Base-by-base conservation (phyloP, 768 basidiomycete species). In the Goffeauzyma gilvescens region DNA sequence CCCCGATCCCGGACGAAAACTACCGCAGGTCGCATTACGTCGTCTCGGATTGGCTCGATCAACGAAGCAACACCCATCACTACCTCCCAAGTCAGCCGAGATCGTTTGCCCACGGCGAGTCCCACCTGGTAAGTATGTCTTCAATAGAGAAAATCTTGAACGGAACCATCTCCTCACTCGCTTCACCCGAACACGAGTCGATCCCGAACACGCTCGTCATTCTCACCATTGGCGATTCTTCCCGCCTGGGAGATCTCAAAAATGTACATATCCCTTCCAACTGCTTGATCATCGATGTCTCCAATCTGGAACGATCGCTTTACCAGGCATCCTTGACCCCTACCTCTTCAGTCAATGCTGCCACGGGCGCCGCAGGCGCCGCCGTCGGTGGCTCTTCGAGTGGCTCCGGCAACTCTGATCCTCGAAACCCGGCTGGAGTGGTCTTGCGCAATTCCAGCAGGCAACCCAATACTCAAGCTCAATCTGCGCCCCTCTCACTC, bases 21-120 rank as follows among this genome's bases (percentile, higher is more conserved):
- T 63, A 60, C 37, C 52, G 61, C 15, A 59, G 60, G 40, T 52
- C 59, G 6, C 59, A 60, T 30, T 55, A 51, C 41, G 58, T 63
- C 27, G 48, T 49, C 3, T 58, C 58, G 21, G 61, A 63, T 44
- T 63, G 61, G 61, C 54, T 63, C 17, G 61, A 63, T n/a, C 17
- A 62, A 59, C 42, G 61, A 15, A 50, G 53, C 15, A 63, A 63
- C 23, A 45, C 48, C 6, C 51, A 49, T 30, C 59, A 59, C 25
- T 38, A 49, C 32, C 38, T 49, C 18, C 54, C 59, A 5, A 60
- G 47, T 25, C 51, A 55, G 34, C 61, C 61, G 9, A 45, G 59
- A 33, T 44, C 51, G 0, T 63, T 58, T 44, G 61, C 54, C 2
- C 60, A 59, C 46, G 61, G 59, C 13, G 49, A 50, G 18, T 58